Conservation (phyloP, 1,139 yeast genomes). For the Geotrichum fermentans region DNA sequence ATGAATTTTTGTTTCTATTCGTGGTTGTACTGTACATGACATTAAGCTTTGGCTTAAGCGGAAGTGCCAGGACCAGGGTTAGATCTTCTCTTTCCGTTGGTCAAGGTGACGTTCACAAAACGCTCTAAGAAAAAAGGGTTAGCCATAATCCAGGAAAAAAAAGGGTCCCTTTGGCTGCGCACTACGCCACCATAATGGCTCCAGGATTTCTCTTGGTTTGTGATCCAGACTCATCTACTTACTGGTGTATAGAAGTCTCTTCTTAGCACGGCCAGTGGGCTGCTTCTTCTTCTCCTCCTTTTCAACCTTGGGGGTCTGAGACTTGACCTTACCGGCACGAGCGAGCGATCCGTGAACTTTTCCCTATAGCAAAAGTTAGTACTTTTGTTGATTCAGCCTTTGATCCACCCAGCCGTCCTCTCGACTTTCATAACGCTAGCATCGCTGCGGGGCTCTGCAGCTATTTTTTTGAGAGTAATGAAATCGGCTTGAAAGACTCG, state of each 20-base stretch:
- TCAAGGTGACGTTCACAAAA: constrained; percentile 95
- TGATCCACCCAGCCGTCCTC: not conserved
- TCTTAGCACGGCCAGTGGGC: constrained; percentile 93
- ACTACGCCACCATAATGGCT: no score
- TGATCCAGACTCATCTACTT: no score
- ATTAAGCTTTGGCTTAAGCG: constrained; percentile 34
- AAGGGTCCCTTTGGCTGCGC: no score
- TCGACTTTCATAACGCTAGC: no score
- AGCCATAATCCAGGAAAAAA: no score
- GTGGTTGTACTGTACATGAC: not conserved
- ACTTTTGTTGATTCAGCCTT: not conserved
- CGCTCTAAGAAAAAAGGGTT: no score
- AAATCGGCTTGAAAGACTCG: not conserved
- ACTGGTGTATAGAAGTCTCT: constrained; percentile 98
- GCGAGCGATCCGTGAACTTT: constrained; percentile 99
- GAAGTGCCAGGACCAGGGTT: constrained; percentile 69
- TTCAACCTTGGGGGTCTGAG: constrained; percentile 95
- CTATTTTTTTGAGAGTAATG: not conserved
- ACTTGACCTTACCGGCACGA: constrained; percentile 99
- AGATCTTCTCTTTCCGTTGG: constrained; percentile 98
- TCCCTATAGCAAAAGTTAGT: constrained; percentile 47
- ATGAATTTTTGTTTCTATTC: not conserved
- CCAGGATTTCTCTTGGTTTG: no score
- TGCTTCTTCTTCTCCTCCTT: constrained; percentile 75
- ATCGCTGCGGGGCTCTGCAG: no score